phyloP scores from a whole-genome alignment of 2,329 filamentous ascomycete genomes.

The Trematosphaeria pertusa region DNA sequence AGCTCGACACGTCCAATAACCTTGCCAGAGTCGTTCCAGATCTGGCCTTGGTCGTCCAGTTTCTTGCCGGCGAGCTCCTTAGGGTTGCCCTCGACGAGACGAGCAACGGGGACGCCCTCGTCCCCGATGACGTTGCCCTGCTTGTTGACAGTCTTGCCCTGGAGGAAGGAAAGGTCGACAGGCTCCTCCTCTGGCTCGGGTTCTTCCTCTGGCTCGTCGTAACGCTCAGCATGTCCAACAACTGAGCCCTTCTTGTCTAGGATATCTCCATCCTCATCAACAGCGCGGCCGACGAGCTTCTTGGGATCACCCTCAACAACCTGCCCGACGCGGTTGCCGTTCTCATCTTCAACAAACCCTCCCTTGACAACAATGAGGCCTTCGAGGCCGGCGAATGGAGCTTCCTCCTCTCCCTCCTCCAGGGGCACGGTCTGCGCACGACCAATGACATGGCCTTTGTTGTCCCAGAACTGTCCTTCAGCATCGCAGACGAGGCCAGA shows the following conservation, averaged over 20 bases:
- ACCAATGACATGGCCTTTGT: conserved; percentile 60
- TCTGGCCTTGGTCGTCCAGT: conserved; percentile 74
- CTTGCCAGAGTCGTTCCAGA: conserved; percentile 76
- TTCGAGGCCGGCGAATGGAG: conserved; percentile 59
- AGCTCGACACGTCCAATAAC: conserved; percentile 72
- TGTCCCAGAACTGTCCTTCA: conserved; percentile 61
- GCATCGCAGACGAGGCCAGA: conserved; percentile 53
- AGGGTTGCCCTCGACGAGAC: conserved; percentile 71
- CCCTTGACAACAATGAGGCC: conserved; percentile 59
- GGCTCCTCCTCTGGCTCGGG: conserved; percentile 50
- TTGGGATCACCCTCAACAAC: conserved; percentile 59
- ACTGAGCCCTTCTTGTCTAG: conserved; percentile 62
- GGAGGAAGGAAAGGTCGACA: conserved; percentile 54
- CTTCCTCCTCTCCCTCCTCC: conserved; percentile 57
- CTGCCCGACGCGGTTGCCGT: conserved; percentile 58
- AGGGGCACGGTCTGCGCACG: conserved; percentile 56
- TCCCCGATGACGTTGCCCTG: conserved; percentile 58
- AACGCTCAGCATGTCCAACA: conserved; percentile 60
- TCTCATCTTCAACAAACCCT: conserved; percentile 58
- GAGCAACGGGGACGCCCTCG: conserved; percentile 62
- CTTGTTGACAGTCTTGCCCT: conserved; percentile 59
- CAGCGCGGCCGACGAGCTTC: conserved; percentile 58
- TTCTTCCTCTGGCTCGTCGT: conserved; percentile 71
- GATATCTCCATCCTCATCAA: conserved; percentile 61
- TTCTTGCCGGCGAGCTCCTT: conserved; percentile 71